These are phyloP conservation scores for Aethionema arabicum DNA, from an alignment of 345 rosid species.

Conservation along the genomic window DNA sequence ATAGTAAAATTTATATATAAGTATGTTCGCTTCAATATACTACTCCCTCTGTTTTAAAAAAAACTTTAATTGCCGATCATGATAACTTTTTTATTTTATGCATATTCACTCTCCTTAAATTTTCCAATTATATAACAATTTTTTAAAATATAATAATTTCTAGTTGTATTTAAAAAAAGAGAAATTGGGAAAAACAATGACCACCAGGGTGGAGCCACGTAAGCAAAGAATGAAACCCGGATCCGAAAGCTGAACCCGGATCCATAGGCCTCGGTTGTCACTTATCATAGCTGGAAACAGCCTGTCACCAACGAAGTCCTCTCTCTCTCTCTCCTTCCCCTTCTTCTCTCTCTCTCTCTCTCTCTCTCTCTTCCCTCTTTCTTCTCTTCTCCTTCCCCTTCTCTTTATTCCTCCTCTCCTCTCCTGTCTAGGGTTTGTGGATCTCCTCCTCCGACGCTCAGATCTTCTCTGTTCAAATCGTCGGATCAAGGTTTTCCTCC, in stretches of 20 bases:
- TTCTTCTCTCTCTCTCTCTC: too few relatives aligned
- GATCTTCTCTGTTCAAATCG: constrained; percentile 30
- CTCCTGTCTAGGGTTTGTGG: constrained; percentile 49
- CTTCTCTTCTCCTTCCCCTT: constrained; percentile 8
- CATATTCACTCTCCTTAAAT: too few relatives aligned
- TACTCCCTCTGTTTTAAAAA: too few relatives aligned
- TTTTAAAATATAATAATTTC: too few relatives aligned
- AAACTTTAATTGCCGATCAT: too few relatives aligned
- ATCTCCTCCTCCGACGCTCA: constrained; percentile 34
- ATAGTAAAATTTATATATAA: too few relatives aligned
- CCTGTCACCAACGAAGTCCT: constrained; percentile 96
- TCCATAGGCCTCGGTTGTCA: constrained; percentile 45
- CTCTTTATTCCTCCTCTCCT: background rate
- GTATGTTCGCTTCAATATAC: too few relatives aligned
- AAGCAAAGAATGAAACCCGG: background rate
- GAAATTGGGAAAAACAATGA: constrained; percentile 16
- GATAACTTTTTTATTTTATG: too few relatives aligned
- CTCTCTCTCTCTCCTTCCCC: constrained; percentile 14
- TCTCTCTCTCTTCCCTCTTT: background rate
- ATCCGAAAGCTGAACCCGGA: constrained; percentile 43
- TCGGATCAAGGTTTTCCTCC: constrained; percentile 55
- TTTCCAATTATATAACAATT: too few relatives aligned
- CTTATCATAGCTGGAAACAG: constrained; percentile 83
- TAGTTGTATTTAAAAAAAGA: too few relatives aligned
- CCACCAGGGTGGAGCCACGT: constrained; percentile 40